phyloP scores from a whole-genome alignment of 1,139 yeast species.

The Yamadazyma membranifaciens region DNA sequence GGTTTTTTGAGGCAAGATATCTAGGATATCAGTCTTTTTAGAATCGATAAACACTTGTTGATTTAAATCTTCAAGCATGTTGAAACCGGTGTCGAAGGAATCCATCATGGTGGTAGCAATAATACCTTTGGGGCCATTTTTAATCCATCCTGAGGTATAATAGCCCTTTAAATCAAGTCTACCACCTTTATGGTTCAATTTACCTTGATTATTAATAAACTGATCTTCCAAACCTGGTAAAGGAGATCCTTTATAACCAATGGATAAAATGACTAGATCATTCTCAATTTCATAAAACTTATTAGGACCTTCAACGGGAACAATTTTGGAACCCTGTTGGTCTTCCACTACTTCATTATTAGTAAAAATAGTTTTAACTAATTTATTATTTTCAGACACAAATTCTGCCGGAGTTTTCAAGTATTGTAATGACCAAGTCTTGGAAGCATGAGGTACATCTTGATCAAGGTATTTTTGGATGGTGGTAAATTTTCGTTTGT shows the following conservation, averaged over 20 bases:
- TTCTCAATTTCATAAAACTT: slow-evolving; percentile 24
- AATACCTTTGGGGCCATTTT: slow-evolving; percentile 85
- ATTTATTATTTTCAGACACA: slow-evolving; percentile 26
- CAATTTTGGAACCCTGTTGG: slow-evolving; percentile 16
- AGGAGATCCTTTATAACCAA: slow-evolving; percentile 79
- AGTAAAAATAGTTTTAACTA: slow-evolving; percentile 50
- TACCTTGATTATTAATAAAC: slow-evolving; percentile 53
- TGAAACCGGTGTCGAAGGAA: slow-evolving; percentile 71
- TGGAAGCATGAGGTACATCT: slow-evolving; percentile 19
- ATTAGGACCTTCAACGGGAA: slow-evolving; percentile 27
- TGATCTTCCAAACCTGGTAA: slow-evolving; percentile 55
- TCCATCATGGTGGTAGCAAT: slow-evolving; percentile 91
- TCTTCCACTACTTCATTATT: slow-evolving; percentile 42
- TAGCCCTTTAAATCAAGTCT: slow-evolving; percentile 41
- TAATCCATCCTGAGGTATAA: slow-evolving; percentile 92
- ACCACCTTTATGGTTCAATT: slow-evolving; percentile 47
- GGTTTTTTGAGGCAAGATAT: slow-evolving; percentile 20
- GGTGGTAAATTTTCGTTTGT: slow-evolving; percentile 67
- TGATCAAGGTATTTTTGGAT: slow-evolving; percentile 50
- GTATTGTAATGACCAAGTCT: slow-evolving; percentile 69
- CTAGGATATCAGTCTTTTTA: slow-evolving; percentile 14
- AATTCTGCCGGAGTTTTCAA: slow-evolving; percentile 66
- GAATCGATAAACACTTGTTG: slow-evolving; percentile 28
- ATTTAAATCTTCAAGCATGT: slow-evolving; percentile 54
- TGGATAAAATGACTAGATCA: slow-evolving; percentile 76